Evolutionary conservation across 345 rosid genomes (phyloP), one percentile per base, ranked within the genome.

Genomic region (Boechera retrofracta): DNA sequence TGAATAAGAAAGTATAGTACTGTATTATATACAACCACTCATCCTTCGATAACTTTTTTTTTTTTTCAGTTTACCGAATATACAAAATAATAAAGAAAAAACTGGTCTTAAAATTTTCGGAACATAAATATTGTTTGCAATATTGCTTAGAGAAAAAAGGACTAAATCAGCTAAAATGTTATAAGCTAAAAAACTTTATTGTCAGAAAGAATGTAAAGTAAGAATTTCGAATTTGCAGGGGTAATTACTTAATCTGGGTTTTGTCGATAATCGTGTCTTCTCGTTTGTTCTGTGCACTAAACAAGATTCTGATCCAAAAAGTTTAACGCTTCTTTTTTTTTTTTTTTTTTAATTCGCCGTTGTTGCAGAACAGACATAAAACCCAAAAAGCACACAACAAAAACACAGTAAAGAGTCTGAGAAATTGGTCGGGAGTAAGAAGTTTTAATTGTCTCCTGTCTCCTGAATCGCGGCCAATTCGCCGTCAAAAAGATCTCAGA

Each of bases 361-460:
- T 74, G 68, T 44, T 71, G 61, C 72, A 55, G 75, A 69, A 51
- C 71, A 64, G 75, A 70, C 66, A 70, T 42, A 51, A 69, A 69
- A 31, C 16, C 73, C 44, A 47, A 55, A 71, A 72, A 39, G 69
- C 76, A 73, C 42, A 10, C 64, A 51, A 60, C 31, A 64, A 42
- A 64, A 57, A 60, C 21, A 61, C 48, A 69, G 74, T 69, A 49
- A 61, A 49, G 31, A 68, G 68, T 78, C 81, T 72, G 77, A 66
- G 63, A 49, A 11, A 39, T 41, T 78, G 77, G 81, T 78, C 81
- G 81, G 81, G 55, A 29, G 64, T 59, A 61, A 76, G 58, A 53
- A 26, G 59, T 63, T 64, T 77, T 63, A 38, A 77, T 18, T 64
- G 55, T 76, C 44, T 64, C 33, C 10, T 78, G 81, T 78, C 81